These are phyloP conservation scores for Crithidia brevicula DNA, from an alignment of 208 protist species.

Conservation along the genomic window DNA sequence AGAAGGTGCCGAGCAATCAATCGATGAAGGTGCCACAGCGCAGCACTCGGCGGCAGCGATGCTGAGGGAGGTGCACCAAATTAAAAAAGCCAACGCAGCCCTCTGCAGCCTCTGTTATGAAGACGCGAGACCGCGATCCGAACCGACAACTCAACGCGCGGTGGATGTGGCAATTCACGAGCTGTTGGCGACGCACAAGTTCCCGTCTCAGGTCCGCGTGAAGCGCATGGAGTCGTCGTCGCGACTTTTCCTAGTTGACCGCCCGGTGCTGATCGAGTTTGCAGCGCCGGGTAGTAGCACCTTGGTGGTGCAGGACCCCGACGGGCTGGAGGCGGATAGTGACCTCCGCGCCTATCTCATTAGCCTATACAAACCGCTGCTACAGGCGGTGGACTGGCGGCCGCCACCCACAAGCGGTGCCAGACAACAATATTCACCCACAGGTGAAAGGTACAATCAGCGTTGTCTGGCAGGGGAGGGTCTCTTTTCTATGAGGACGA, in stretches of 20 bases:
- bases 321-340: constrained; percentile 8
- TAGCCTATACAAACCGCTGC: constrained; percentile 23
- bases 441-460: neutral
- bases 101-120: neutral
- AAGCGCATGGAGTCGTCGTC: neutral
- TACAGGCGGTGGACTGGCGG: constrained; percentile 16
- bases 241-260: constrained; percentile 18
- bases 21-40: neutral
- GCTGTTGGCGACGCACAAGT: constrained; percentile 4
- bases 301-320: constrained; percentile 28
- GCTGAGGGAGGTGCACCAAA: neutral
- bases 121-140: neutral
- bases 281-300: constrained; percentile 22
- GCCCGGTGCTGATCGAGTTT: constrained; percentile 22
- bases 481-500: no score
- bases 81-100: neutral
- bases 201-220: constrained; percentile 23
- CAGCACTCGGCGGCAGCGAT: neutral
- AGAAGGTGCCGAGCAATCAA: neutral
- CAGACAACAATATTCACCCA: no score
- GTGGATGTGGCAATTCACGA: constrained; percentile 25
- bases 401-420: neutral
- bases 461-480: no score
- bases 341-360: constrained; percentile 23
- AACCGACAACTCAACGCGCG: neutral